These are phyloP conservation scores for Trichoderma pleuroti DNA, from an alignment of 2,329 filamentous ascomycete genomes.

Conservation along the genomic window DNA sequence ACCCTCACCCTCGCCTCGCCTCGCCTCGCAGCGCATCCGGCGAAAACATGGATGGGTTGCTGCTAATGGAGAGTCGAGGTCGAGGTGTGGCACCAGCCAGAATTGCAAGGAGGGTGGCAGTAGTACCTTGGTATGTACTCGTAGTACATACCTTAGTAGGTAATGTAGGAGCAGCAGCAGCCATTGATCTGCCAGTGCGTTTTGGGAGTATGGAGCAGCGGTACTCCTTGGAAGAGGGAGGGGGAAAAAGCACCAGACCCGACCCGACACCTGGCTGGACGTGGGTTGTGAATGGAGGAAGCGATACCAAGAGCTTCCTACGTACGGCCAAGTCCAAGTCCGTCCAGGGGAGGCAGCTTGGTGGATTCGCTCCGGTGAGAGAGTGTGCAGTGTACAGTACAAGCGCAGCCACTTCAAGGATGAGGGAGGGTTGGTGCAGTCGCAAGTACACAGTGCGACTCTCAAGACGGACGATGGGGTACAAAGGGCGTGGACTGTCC, in stretches of 20 bases:
- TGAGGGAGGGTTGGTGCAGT: not conserved
- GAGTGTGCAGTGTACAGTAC: no score
- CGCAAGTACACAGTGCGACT: constrained; percentile 38
- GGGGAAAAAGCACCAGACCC: not conserved
- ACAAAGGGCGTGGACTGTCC: constrained; percentile 37
- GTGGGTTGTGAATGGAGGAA: constrained; percentile 12
- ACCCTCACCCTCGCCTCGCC: no score
- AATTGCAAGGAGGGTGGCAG: constrained; percentile 11
- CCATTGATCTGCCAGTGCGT: not conserved
- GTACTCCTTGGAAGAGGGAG: not conserved
- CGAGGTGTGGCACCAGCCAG: constrained; percentile 13
- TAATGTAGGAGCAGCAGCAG: not conserved
- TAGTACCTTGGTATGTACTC: no score
- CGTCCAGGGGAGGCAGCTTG: constrained; percentile 10
- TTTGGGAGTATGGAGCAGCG: not conserved
- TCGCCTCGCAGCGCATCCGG: constrained; percentile 8
- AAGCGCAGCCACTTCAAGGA: constrained; percentile 7
- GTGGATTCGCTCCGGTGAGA: constrained; percentile 2
- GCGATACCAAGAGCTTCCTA: constrained; percentile 5
- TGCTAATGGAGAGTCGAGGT: not conserved
- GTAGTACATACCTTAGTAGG: no score
- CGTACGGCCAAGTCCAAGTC: not conserved
- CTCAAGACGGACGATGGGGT: constrained; percentile 21
- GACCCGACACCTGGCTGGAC: not conserved
- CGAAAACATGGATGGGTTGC: constrained; percentile 12